Evolutionary conservation across 2,329 filamentous ascomycete genomes (phyloP).

Genomic region (Fusarium tricinctum): DNA sequence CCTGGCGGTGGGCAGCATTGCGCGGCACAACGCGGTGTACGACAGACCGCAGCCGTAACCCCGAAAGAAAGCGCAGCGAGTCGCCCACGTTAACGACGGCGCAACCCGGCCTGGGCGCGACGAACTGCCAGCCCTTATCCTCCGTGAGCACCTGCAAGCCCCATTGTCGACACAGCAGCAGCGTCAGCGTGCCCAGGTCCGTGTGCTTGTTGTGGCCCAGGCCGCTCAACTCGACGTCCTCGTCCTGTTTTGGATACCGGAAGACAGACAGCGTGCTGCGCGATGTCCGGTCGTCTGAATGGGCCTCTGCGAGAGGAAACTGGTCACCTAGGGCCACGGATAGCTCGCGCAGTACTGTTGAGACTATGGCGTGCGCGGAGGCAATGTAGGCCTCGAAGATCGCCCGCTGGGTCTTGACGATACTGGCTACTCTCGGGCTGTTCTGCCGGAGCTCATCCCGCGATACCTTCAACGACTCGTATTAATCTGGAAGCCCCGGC

Average conservation of each 20-base stretch:
- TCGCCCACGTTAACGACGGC: constrained; percentile 18
- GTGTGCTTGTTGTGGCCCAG: constrained; percentile 18
- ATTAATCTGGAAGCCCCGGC: constrained; percentile 15
- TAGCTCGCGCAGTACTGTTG: constrained; percentile 13
- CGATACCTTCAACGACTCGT: constrained; percentile 17
- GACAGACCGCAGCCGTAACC: constrained; percentile 3
- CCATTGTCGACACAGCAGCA: constrained; percentile 13
- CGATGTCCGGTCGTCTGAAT: constrained; percentile 12
- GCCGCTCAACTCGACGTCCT: constrained; percentile 10
- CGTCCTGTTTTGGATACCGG: constrained; percentile 11
- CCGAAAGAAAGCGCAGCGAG: constrained; percentile 16
- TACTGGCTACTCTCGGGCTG: constrained; percentile 11
- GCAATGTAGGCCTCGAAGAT: constrained; percentile 14
- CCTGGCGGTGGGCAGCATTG: not conserved
- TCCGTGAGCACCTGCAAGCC: constrained; percentile 13
- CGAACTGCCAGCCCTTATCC: constrained; percentile 9
- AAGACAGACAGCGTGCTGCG: constrained; percentile 14
- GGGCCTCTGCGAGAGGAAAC: constrained; percentile 14
- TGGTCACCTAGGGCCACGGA: constrained; percentile 9
- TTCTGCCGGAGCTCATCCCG: constrained; percentile 13
- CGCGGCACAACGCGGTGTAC: constrained; percentile 15
- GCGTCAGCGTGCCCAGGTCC: constrained; percentile 10
- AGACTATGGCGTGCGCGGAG: constrained; percentile 10
- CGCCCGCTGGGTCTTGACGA: constrained; percentile 11
- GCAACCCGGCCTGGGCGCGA: constrained; percentile 6